Percentiles rank a stretch among this genome's conserved stretches.
Conservation (phyloP, 2,329 filamentous ascomycete genomes). For the Fusarium ramigenum region DNA sequence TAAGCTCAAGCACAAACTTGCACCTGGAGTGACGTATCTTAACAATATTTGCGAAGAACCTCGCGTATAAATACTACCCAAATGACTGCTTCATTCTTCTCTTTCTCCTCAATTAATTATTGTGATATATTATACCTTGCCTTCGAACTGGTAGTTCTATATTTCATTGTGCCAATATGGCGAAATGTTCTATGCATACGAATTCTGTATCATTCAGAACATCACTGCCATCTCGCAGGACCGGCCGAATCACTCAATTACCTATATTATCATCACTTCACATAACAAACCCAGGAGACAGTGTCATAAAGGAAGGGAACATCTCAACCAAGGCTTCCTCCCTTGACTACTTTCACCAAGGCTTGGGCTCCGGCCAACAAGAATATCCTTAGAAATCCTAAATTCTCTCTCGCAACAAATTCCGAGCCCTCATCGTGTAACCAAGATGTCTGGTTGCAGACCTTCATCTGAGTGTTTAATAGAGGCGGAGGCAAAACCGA, state of each 20-base stretch:
- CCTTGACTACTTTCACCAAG: not conserved
- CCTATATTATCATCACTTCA: not conserved
- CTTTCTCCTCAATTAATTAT: too few relatives aligned
- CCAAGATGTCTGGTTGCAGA: too few relatives aligned
- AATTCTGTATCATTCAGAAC: not conserved
- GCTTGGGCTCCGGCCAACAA: not conserved
- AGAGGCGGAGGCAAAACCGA: too few relatives aligned
- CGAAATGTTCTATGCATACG: not conserved
- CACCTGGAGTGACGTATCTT: not conserved
- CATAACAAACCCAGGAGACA: too few relatives aligned
- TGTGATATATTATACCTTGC: not conserved
- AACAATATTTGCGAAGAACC: not conserved
- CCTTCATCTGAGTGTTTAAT: too few relatives aligned
- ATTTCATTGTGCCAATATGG: not conserved
- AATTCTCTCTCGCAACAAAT: too few relatives aligned
- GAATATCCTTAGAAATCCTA: not conserved
- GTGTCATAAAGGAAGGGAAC: too few relatives aligned
- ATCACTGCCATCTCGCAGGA: not conserved
- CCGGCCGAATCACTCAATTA: not conserved
- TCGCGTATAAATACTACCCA: not conserved
- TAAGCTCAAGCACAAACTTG: not conserved
- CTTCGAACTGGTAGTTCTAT: not conserved
- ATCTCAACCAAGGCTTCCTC: not conserved
- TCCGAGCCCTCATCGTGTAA: too few relatives aligned
- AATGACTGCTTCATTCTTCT: not conserved